Evolutionary conservation across 2,329 filamentous ascomycete genomes (phyloP), one percentile per base, ranked within the genome.

Genomic region (Metarhizium guizhouense): DNA sequence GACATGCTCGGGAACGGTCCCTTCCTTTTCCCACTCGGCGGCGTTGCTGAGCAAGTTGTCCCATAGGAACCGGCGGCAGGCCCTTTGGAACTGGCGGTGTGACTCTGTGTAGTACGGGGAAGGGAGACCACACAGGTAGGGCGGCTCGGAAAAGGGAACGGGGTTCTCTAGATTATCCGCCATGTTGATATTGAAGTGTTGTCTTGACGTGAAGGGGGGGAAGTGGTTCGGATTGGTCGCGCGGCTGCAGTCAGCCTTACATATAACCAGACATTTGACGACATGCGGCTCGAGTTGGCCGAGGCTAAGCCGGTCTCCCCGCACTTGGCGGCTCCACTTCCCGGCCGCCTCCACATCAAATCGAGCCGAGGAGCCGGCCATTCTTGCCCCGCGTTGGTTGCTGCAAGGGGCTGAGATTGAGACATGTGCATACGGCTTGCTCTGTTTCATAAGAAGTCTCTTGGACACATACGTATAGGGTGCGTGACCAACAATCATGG

Each of bases 141-240:
- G 80, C 1, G 87, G 87, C 63, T 91, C 87, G 5, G 85, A 84
- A 72, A 90, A 88, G 52, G 87, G 87, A 13, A 60, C 48, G 4
- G 54, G 52, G 34, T 54, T 54, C 8, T 18, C 18, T n/a, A 32
- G 29, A 54, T 34, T 49, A 54, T 49, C 34, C 3, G 63, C 29
- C 42, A 56, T 47, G 3, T n/a, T 48, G 45, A 29, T 4, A 13
- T 29, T 4, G 45, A 13, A 20, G 4, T 20, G 7, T 14, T 48
- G 20, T 13, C 10, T 18, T 45, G 42, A 45, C 40, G 25, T 25
- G 25, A 45, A n/a, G 20, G 13, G 30, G 13, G 6, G 45, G 20
- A 16, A 10, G n/a, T 48, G 8, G 45, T 8, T 16, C 20, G 11
- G 38, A 11, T 4, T 13, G 11, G 11, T 14, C 38, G 11, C 38